Conservation (phyloP, 2,329 filamentous ascomycete species). For the Ceratocystis alfenasii region DNA sequence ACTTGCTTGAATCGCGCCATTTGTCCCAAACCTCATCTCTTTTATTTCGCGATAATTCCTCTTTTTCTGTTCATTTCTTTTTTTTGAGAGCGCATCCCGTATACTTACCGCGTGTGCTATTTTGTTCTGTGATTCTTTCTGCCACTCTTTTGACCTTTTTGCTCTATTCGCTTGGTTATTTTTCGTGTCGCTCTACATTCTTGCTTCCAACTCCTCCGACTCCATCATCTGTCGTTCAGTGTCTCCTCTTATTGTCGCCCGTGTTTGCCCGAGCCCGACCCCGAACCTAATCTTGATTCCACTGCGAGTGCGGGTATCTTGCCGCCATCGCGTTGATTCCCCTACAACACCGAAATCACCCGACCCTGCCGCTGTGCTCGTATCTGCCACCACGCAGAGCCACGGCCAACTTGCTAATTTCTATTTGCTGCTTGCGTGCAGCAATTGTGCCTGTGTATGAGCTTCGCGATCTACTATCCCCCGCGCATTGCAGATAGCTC, state of each 20-base stretch:
- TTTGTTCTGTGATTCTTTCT: background rate
- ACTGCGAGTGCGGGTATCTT: background rate
- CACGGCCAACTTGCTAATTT: background rate
- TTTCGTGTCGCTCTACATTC: background rate
- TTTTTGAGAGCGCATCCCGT: slow-evolving; percentile 4
- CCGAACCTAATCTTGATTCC: background rate
- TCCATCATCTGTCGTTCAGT: slow-evolving; percentile 4
- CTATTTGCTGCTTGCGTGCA: background rate
- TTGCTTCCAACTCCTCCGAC: background rate
- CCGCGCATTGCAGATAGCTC: slow-evolving; percentile 4
- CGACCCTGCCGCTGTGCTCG: background rate
- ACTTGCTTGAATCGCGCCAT: slow-evolving; percentile 7
- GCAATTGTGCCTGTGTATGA: background rate
- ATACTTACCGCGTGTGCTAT: background rate
- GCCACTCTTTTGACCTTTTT: background rate
- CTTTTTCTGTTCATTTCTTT: slow-evolving; percentile 21
- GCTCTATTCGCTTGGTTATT: background rate
- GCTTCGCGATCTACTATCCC: background rate
- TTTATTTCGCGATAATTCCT: slow-evolving; percentile 6
- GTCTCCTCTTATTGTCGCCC: slow-evolving; percentile 22
- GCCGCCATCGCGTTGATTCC: background rate
- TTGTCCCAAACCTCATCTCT: background rate
- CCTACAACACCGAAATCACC: background rate
- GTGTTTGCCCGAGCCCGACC: slow-evolving; percentile 9
- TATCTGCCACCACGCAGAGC: background rate